A percentile compares a stretch with the other conserved stretches of the same genome.
phyloP scores from a whole-genome alignment of 1,139 yeast species.

The Arxiozyma telluris region DNA sequence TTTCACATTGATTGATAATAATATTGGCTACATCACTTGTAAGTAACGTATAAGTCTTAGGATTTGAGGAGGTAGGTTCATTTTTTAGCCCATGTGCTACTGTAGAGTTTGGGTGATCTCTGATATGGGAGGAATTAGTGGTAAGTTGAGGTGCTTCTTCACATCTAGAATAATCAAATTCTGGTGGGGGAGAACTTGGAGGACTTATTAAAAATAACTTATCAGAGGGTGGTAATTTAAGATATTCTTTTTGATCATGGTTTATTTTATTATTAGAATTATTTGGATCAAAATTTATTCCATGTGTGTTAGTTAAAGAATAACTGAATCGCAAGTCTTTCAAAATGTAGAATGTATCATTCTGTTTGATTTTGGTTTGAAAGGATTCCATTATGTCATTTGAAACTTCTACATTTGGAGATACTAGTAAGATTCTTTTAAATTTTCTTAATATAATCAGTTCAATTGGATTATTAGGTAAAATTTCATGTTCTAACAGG shows the following conservation, averaged over 20 bases:
- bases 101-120: neutral
- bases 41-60: conserved; percentile 4
- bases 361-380: conserved; percentile 1
- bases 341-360: neutral
- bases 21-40: conserved; percentile 12
- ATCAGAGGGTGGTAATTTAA: conserved; percentile 29
- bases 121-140: neutral
- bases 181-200: conserved; percentile 37
- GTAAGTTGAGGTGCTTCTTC: conserved; percentile 31
- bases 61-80: conserved; percentile 7
- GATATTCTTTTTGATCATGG: conserved; percentile 16
- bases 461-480: conserved; percentile 14
- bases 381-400: conserved; percentile 5
- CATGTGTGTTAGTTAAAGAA: conserved; percentile 16
- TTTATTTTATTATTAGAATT: conserved; percentile 17
- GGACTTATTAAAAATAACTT: conserved; percentile 34
- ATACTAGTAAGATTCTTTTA: conserved; percentile 15
- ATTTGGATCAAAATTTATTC: conserved; percentile 5
- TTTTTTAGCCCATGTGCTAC: neutral
- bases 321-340: conserved; percentile 10
- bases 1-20: conserved; percentile 11
- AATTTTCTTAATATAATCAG: conserved; percentile 14
- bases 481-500: conserved; percentile 7
- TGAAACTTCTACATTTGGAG: conserved; percentile 14
- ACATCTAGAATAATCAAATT: conserved; percentile 30